Percentiles rank a stretch among this genome's conserved stretches.
phyloP scores from a whole-genome alignment of 176 grass and related monocot genomes.

The Coix lacrymajobi region DNA sequence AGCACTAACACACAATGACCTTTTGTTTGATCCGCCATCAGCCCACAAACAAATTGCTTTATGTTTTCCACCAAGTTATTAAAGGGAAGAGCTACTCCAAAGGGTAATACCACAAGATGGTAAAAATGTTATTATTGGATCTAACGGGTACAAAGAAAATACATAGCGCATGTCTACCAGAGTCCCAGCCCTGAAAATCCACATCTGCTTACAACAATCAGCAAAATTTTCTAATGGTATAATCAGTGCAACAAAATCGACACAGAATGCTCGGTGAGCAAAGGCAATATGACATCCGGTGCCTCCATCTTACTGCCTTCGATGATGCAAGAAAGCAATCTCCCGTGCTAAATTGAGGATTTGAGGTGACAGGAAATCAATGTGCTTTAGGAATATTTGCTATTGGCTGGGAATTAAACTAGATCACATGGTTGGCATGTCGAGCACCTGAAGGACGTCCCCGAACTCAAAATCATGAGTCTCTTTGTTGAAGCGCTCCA shows the following conservation, averaged over 20 bases:
- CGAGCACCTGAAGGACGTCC: slow-evolving; percentile 74
- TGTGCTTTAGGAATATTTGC: not conserved
- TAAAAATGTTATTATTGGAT: too few relatives aligned
- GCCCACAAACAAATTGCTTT: too few relatives aligned
- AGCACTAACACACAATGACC: too few relatives aligned
- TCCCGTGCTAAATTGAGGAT: not conserved
- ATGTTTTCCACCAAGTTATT: too few relatives aligned
- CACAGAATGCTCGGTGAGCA: not conserved
- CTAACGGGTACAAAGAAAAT: not conserved
- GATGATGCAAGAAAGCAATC: not conserved
- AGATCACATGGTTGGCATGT: slow-evolving; percentile 77
- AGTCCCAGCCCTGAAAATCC: not conserved
- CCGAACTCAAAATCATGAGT: slow-evolving; percentile 83
- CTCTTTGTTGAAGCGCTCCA: slow-evolving; percentile 90
- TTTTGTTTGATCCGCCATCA: too few relatives aligned
- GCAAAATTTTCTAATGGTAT: not conserved
- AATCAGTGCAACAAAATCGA: not conserved
- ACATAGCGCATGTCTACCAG: not conserved
- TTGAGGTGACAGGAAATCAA: not conserved
- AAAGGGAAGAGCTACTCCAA: too few relatives aligned
- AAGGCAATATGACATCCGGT: not conserved
- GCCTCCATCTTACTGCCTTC: not conserved
- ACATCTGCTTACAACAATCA: not conserved
- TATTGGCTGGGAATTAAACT: not conserved
- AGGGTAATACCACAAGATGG: too few relatives aligned